Evolutionary conservation across 2,329 filamentous ascomycete genomes (phyloP), one percentile per base, ranked within the genome.

Genomic region (Aspergillus spinulosporus): DNA sequence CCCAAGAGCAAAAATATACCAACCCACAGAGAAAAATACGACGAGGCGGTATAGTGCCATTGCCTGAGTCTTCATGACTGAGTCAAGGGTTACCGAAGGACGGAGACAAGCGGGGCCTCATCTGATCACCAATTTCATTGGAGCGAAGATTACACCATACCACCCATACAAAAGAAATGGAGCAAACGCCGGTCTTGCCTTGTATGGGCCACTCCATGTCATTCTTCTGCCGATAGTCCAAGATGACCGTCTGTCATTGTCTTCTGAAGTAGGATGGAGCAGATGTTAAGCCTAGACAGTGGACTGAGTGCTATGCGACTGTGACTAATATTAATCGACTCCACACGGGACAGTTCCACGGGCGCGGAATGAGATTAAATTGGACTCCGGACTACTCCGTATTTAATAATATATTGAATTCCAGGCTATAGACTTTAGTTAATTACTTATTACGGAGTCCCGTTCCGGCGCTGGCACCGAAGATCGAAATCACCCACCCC

Each of bases 401-500:
- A 45, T 11, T 29, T 28, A 14, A 31, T 14, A 43, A 15, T 21
- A 14, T 43, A 39, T 39, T n/a, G 36, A 39, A 39, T 5, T 39
- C 4, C 36, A n/a, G 36, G n/a, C 9, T 2, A n/a, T 39, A 39
- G 14, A 28, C 26, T 4, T 28, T 28, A 5, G 26, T 28, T 28
- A 28, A 28, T 28, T 28, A 28, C 26, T 28, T 28, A 28, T 28
- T 28, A 28, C 26, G 26, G 26, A 28, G 26, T 28, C 26, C 26
- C 26, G 5, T 5, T 8, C 32, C 47, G 46, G 46, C 47, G 34
- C 34, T 50, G 37, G 32, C 48, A 40, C 48, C 48, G 48, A 42
- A 50, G 48, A 42, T 50, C 48, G 48, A 50, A 50, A 50, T 50
- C n/a, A 50, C 28, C 48, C 48, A 28, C 26, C 26, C 26, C 32